Conservation (phyloP, 164 flowering plant species). For the Stephania japonica region DNA sequence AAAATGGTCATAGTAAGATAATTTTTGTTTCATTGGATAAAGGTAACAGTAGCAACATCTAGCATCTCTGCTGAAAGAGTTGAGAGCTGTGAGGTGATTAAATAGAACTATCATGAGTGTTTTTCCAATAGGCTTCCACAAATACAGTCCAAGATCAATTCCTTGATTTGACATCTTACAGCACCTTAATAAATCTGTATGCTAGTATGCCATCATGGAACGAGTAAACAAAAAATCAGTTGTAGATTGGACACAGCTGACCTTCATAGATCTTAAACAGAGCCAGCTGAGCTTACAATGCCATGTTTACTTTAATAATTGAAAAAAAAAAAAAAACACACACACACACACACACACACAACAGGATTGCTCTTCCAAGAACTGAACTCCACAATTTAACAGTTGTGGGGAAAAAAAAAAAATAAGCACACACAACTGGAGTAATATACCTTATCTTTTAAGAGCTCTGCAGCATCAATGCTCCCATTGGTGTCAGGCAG, state of each 20-base stretch:
- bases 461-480: constrained; percentile 75
- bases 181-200: background rate
- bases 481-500: constrained; percentile 56
- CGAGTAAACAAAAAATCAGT: too few species aligned
- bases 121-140: background rate
- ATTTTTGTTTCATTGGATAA: background rate
- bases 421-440: background rate
- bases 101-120: background rate
- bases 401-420: background rate
- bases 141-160: background rate
- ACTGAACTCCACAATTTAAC: background rate
- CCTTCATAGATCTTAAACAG: too few species aligned
- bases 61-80: background rate
- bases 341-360: too few species aligned
- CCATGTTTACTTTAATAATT: background rate
- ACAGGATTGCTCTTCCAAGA: too few species aligned
- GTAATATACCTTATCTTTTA: constrained; percentile 80
- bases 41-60: background rate
- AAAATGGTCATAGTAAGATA: background rate
- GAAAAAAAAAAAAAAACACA: too few species aligned
- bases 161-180: background rate
- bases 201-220: background rate
- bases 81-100: background rate
- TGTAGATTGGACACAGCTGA: too few species aligned
- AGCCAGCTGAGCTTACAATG: background rate